Evolutionary conservation across 108 stramenopile species (phyloP), one percentile per base, ranked within the genome.

Genomic region (Cyclotella kingstonii): DNA sequence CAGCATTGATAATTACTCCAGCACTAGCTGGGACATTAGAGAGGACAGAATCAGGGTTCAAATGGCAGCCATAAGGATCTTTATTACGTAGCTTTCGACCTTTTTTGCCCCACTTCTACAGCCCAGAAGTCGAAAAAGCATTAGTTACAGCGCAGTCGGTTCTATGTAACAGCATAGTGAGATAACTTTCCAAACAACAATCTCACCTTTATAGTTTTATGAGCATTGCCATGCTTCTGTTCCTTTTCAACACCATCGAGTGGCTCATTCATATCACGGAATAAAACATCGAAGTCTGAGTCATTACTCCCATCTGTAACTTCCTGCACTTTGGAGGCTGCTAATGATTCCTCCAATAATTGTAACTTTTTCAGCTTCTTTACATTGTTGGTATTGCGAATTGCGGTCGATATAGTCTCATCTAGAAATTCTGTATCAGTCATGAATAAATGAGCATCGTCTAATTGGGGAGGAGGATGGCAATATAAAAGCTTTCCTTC

Each of bases 401-500:
- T 68, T 9, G 89, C 78, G 3, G 85, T 89, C 21, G 30, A 28
- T 1, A 89, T 44, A 2, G 90, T 93, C 57, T 93, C 93, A 19
- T 60, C 66, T 22, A 78, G 75, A 59, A 81, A 94, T 12, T 51
- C 68, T 11, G 19, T 53, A 23, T 73, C 57, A 22, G 81, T 53
- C 0, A 42, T 46, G 5, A 46, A 21, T 14, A 17, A 25, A 47
- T 63, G 49, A 12, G 28, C 54, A 28, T 33, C 49, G 22, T 70
- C 62, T 22, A 83, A 54, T 17, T 42, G 66, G 11, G 97, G 95
- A 12, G 99, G 99, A 23, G 96, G 60, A 59, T 97, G 95, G 60
- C 94, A 94, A 70, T 90, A 98, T 41, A 98, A 61, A 15, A 99
- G 68, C 27, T 82, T 91, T 40, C 98, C 99, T 48, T 84, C 80